These are phyloP conservation scores for Trichoderma sp. DNA, from an alignment of 2,329 filamentous ascomycete species.

Conservation along the genomic window DNA sequence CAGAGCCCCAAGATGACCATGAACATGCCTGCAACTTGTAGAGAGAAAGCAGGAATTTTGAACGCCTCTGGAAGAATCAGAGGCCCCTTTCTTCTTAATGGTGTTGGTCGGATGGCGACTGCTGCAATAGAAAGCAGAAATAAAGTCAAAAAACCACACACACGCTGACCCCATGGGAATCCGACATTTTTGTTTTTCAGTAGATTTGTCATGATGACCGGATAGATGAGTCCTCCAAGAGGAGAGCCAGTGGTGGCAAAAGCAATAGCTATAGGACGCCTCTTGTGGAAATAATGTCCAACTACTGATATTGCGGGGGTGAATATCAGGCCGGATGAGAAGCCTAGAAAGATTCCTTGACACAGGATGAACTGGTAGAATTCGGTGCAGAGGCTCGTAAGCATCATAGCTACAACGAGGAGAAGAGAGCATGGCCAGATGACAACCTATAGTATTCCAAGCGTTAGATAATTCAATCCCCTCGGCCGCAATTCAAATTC, in stretches of 20 bases:
- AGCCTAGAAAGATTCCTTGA: conserved; percentile 13
- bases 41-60: conserved; percentile 5
- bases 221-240: conserved; percentile 12
- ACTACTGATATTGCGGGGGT: conserved; percentile 6
- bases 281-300: conserved; percentile 9
- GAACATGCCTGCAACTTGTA: conserved; percentile 15
- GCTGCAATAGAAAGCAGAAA: conserved; percentile 7
- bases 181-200: not conserved
- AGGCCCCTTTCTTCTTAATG: conserved; percentile 6
- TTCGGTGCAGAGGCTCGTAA: conserved; percentile 13
- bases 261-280: conserved; percentile 11
- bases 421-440: conserved; percentile 11
- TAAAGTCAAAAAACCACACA: conserved; percentile 10
- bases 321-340: conserved; percentile 12
- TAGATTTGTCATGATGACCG: conserved; percentile 14
- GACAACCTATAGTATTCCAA: not conserved
- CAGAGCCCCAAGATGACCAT: conserved; percentile 10
- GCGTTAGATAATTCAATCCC: not conserved
- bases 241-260: conserved; percentile 17
- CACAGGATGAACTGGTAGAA: conserved; percentile 15
- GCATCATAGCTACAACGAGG: conserved; percentile 16
- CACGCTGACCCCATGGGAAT: not conserved
- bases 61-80: conserved; percentile 2
- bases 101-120: conserved; percentile 3
- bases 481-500: not conserved